Evolutionary conservation across 495 filamentous ascomycete species (phyloP), one percentile per base, ranked within the genome.

Genomic region (Astrothelium macrocarpum): DNA sequence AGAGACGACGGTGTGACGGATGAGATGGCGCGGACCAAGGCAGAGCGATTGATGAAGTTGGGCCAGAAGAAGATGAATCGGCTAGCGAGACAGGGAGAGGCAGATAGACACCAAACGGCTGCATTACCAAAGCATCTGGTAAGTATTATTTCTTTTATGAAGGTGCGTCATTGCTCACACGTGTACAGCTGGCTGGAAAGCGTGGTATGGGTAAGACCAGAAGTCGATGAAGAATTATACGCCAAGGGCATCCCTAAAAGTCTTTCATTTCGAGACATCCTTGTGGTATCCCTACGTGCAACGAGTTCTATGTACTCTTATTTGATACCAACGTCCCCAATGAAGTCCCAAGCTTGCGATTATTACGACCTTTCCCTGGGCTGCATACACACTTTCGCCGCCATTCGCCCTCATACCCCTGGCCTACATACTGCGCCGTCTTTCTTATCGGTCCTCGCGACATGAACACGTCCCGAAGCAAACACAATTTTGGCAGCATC

Each of bases 1-100:
- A 80, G 88, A 43, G 83, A 89, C 34, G 93, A 96, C 62, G 94
- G 94, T 78, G 83, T 91, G 14, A 77, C 74, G 53, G 79, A 84
- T 63, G 79, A 78, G 70, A 73, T 71, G 45, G 78, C 81, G 32
- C 82, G 90, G 65, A 82, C 78, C 28, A 91, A 91, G 80, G 91
- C 89, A 20, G 95, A 97, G 74, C 85, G 86, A 69, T 75, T 91
- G 72, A 80, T 82, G 68, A 97, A 96, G 82, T 75, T 98, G 71
- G 81, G 86, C 67, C 94, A 98, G 85, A 90, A 91, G 82, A 90
- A 90, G 86, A 97, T 95, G 91, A 97, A 98, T 79, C 82, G 93
- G 65, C 93, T 95, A 89, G 94, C 94, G 49, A 85, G 92, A 73
- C 86, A 89, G 80, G 94, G 94, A 78, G 94, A 98, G 80, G 91